Evolutionary conservation across 306 rosid species (phyloP), one percentile per base, ranked within the genome.

Genomic region (Albizia julibrissin): DNA sequence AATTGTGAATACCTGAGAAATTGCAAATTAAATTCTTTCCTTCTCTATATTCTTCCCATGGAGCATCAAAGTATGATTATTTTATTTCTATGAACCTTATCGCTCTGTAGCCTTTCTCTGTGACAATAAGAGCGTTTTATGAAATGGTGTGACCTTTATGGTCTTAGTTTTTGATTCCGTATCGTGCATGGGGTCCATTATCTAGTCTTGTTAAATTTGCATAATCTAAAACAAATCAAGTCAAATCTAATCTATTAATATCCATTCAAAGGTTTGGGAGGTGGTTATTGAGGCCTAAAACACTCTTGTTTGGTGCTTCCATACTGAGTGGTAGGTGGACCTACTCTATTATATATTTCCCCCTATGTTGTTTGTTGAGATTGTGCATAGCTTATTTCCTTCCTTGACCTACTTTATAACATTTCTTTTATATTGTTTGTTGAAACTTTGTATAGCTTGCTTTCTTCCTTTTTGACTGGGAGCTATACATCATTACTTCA

Each of bases 61-160:
- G 40, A 31, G 40, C 10, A 31, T 64, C n/a, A 1, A 33, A 67
- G 72, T n/a, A 37, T 67, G 5, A 50, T 50, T 50, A 11, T 16
- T 3, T 6, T 31, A 0, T 33, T 39, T 68, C 49, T 10, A 18
- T 37, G 11, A 68, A 69, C 18, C 50, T 69, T 10, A 37, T 52
- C 3, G 34, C 58, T 56, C 44, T 58, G 24, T 4, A 26, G 69
- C 42, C 21, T 29, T 64, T 64, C 69, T 64, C 18, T 27, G 39
- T 69, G 52, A 58, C 46, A 42, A 33, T 52, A 22, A 40, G 52
- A 70, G 58, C 61, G 34, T 27, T 54, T 64, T 26, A n/a, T 79
- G 80, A 52, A 44, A 10, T 84, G 47, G 69, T 73, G 64, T 75
- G 67, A 84, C 54, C 44, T 24, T 37, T 42, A 21, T 40, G 50